Percentiles rank a stretch among this genome's conserved stretches.
Conservation (phyloP, 352 stramenopile species). For the Aphanomyces astaci region DNA sequence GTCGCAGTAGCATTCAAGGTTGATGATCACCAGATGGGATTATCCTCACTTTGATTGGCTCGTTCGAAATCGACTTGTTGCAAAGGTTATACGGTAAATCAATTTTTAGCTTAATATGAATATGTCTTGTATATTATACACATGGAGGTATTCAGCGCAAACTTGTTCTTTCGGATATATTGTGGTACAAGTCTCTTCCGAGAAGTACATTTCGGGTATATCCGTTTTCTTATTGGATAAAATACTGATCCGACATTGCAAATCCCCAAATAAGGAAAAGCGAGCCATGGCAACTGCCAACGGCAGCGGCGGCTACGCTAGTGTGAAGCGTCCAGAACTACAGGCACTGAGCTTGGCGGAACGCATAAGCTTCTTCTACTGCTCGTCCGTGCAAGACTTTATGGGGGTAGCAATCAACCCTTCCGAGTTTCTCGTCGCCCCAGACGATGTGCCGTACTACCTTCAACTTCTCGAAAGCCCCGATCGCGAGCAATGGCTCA, state of each 20-base stretch:
- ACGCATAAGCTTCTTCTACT: constrained; percentile 20
- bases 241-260: background rate
- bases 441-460: constrained; percentile 17
- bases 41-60: background rate
- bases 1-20: background rate
- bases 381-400: constrained; percentile 18
- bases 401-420: background rate
- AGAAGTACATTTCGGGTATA: background rate
- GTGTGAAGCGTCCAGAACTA: constrained; percentile 1
- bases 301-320: background rate
- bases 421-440: constrained; percentile 10
- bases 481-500: constrained; percentile 13
- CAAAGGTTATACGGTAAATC: background rate
- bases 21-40: background rate
- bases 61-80: background rate
- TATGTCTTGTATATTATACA: too few species aligned
- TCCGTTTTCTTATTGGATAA: background rate
- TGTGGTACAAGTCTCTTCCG: background rate
- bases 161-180: too few species aligned
- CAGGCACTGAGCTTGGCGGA: constrained; percentile 17
- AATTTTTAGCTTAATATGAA: background rate
- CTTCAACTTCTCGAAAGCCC: constrained; percentile 12
- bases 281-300: background rate
- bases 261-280: background rate
- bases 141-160: too few species aligned